Evolutionary conservation across 2,329 filamentous ascomycete species (phyloP).

Genomic region (Alternaria sp.): DNA sequence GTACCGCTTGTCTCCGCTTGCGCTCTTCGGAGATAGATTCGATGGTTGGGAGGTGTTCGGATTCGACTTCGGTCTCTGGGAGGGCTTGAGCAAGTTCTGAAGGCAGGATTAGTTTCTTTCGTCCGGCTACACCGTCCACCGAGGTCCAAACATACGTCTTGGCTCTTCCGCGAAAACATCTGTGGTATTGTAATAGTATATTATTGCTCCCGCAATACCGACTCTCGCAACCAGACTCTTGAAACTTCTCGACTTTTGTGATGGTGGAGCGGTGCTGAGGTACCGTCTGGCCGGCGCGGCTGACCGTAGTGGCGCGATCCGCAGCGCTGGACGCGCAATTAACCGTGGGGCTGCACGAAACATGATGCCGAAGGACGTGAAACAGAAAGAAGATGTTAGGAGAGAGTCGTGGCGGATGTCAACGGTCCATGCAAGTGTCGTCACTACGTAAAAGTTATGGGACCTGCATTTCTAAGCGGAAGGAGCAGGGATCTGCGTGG

Average conservation of each 20-base stretch:
- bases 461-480: constrained; percentile 38
- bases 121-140: constrained; percentile 4
- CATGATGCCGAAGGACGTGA: constrained; percentile 53
- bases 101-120: constrained; percentile 2
- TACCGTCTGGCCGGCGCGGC: constrained; percentile 56
- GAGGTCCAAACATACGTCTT: constrained; percentile 64
- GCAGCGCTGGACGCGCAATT: constrained; percentile 47
- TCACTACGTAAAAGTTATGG: constrained; percentile 29
- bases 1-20: constrained; percentile 43
- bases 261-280: constrained; percentile 67
- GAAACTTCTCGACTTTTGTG: constrained; percentile 79
- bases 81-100: constrained; percentile 42
- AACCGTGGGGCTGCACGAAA: constrained; percentile 61
- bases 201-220: constrained; percentile 75
- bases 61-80: constrained; percentile 53
- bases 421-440: constrained; percentile 19
- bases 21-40: constrained; percentile 56
- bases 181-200: constrained; percentile 97
- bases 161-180: constrained; percentile 86
- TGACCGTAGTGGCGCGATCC: constrained; percentile 51
- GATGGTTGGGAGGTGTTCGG: constrained; percentile 55
- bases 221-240: constrained; percentile 78
- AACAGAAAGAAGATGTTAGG: constrained; percentile 28
- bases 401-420: constrained; percentile 29
- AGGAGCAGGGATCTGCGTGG: constrained; percentile 19